Conservation (phyloP, 176 grass and related monocot species). For the Avena sativa region DNA sequence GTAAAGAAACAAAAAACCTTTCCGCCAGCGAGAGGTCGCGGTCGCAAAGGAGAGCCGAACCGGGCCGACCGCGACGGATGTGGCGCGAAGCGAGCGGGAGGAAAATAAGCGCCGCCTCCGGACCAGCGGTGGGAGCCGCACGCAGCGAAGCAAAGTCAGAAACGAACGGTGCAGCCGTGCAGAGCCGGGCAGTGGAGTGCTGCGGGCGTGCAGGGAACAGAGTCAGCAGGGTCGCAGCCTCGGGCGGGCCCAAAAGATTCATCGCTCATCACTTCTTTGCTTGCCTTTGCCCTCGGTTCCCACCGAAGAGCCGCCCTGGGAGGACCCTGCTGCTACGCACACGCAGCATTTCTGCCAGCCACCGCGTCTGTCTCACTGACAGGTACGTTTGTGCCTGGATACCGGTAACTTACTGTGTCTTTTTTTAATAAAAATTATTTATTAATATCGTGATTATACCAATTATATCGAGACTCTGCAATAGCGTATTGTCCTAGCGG, state of each 20-base stretch:
- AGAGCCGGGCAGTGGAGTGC: neutral
- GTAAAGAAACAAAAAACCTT: too few relatives aligned
- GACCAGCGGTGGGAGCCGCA: neutral
- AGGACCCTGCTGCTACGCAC: neutral
- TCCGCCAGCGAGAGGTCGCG: too few relatives aligned
- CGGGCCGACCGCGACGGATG: neutral
- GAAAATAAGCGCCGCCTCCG: neutral
- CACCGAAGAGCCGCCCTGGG: slow-evolving; percentile 16
- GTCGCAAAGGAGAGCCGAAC: neutral
- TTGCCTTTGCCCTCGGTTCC: neutral
- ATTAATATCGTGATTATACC: too few relatives aligned
- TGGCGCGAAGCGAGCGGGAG: neutral
- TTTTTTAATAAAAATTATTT: too few relatives aligned
- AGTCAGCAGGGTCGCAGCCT: neutral
- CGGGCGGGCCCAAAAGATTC: slow-evolving; percentile 18
- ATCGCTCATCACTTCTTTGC: neutral
- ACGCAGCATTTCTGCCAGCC: neutral
- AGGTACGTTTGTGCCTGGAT: neutral
- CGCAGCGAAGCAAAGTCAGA: neutral
- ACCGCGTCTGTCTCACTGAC: neutral
- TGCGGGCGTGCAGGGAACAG: neutral
- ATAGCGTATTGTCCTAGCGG: too few relatives aligned
- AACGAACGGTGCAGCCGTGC: neutral
- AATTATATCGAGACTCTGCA: too few relatives aligned
- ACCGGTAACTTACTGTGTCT: too few relatives aligned